Percentiles rank a stretch among this genome's conserved stretches.
Conservation (phyloP, 768 basidiomycete species). For the Russula lepida region DNA sequence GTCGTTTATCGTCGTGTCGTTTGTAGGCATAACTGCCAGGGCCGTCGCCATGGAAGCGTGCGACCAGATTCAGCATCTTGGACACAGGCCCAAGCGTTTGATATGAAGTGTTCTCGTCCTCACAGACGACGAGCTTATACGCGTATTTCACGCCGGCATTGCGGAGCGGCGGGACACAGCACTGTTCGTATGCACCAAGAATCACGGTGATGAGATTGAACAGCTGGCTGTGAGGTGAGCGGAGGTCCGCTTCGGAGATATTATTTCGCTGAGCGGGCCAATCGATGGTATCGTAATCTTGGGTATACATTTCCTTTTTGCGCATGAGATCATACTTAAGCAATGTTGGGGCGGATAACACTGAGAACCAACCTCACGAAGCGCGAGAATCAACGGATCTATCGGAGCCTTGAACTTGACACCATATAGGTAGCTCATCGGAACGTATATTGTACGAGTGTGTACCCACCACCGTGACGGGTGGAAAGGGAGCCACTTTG, state of each 20-base stretch:
- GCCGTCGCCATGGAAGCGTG: constrained; percentile 69
- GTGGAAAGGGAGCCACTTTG: constrained; percentile 87
- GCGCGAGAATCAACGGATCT: constrained; percentile 64
- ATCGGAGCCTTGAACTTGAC: constrained; percentile 58
- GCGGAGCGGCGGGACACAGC: constrained; percentile 64
- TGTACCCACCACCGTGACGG: constrained; percentile 98
- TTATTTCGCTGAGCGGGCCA: constrained; percentile 92
- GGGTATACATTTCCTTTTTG: constrained; percentile 70
- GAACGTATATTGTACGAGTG: constrained; percentile 81
- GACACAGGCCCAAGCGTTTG: constrained; percentile 89
- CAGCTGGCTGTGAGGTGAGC: constrained; percentile 68
- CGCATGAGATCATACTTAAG: not conserved
- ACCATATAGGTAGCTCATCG: constrained; percentile 84
- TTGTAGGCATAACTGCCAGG: constrained; percentile 67
- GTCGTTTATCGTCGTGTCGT: constrained; percentile 63
- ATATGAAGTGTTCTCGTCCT: constrained; percentile 93
- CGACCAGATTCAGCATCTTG: constrained; percentile 92
- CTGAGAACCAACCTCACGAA: constrained; percentile 51
- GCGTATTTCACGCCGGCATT: constrained; percentile 52
- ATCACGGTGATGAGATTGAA: constrained; percentile 59
- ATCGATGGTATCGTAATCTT: constrained; percentile 73
- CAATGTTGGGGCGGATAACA: not conserved
- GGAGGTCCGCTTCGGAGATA: constrained; percentile 68
- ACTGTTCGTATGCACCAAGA: constrained; percentile 65
- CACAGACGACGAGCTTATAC: constrained; percentile 72